These are phyloP conservation scores for Symbiotaphrina buchneri DNA, from an alignment of 495 filamentous ascomycete genomes.

Conservation along the genomic window DNA sequence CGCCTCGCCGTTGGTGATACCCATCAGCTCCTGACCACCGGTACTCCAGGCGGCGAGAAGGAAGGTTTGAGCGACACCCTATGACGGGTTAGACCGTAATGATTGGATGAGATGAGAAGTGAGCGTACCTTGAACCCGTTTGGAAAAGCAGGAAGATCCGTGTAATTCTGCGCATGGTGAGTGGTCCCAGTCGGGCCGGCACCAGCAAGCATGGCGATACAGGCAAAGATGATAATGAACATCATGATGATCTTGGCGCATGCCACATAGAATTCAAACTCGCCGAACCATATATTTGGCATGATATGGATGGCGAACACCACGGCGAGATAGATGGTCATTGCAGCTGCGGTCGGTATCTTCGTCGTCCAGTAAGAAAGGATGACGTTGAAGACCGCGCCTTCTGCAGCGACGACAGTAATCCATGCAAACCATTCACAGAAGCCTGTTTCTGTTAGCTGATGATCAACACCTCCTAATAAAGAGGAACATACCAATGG, in stretches of 20 bases:
- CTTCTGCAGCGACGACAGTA: conserved; percentile 12
- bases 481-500: no score
- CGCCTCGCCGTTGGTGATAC: conserved; percentile 9
- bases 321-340: conserved; percentile 9
- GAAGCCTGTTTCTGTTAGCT: no score
- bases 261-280: conserved; percentile 13
- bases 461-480: no score
- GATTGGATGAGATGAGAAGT: not conserved
- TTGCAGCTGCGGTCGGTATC: not conserved
- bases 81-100: not conserved
- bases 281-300: conserved; percentile 11
- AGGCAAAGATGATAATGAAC: conserved; percentile 12
- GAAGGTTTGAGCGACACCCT: conserved; percentile 9
- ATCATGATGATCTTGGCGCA: conserved; percentile 13
- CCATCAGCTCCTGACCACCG: conserved; percentile 8
- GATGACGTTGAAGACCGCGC: conserved; percentile 17
- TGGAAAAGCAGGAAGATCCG: conserved; percentile 7
- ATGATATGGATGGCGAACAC: conserved; percentile 10
- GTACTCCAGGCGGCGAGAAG: conserved; percentile 9
- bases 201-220: conserved; percentile 10
- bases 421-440: conserved; percentile 4
- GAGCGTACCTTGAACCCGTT: conserved; percentile 12
- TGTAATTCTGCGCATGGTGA: conserved; percentile 13
- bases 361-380: conserved; percentile 13
- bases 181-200: conserved; percentile 11